Evolutionary conservation across 768 basidiomycete genomes (phyloP).

Genomic region (Gymnopilus dilepis): DNA sequence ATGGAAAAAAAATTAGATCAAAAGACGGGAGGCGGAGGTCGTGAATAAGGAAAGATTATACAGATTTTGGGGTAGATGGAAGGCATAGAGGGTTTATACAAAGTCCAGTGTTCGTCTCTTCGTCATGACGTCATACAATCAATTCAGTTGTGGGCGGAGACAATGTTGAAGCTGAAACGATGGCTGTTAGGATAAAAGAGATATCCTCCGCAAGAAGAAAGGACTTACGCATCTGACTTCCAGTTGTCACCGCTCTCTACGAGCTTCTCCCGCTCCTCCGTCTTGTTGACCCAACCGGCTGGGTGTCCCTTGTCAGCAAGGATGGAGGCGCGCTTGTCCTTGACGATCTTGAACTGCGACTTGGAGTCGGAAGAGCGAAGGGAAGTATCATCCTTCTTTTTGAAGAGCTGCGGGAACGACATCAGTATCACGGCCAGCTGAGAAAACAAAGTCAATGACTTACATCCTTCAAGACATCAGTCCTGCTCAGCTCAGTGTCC

Average conservation of each 20-base stretch:
- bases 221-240: conserved; percentile 48
- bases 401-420: conserved; percentile 19
- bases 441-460: neutral
- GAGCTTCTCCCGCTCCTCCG: conserved; percentile 44
- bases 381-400: conserved; percentile 57
- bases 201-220: neutral
- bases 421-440: neutral
- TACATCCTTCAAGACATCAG: conserved; percentile 65
- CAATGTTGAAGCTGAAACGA: neutral
- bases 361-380: conserved; percentile 25
- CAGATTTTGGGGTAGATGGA: neutral
- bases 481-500: conserved; percentile 34
- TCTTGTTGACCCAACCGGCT: conserved; percentile 73
- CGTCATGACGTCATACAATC: no score
- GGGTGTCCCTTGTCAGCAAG: conserved; percentile 68
- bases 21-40: neutral
- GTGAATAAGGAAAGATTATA: neutral
- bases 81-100: no score
- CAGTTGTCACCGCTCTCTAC: conserved; percentile 39
- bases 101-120: no score
- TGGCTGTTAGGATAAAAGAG: no score
- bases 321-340: conserved; percentile 71
- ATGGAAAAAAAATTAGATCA: neutral
- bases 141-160: neutral
- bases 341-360: conserved; percentile 83